Conservation (phyloP, 108 stramenopile genomes). For the Pseudonitzschia delicatissima region DNA sequence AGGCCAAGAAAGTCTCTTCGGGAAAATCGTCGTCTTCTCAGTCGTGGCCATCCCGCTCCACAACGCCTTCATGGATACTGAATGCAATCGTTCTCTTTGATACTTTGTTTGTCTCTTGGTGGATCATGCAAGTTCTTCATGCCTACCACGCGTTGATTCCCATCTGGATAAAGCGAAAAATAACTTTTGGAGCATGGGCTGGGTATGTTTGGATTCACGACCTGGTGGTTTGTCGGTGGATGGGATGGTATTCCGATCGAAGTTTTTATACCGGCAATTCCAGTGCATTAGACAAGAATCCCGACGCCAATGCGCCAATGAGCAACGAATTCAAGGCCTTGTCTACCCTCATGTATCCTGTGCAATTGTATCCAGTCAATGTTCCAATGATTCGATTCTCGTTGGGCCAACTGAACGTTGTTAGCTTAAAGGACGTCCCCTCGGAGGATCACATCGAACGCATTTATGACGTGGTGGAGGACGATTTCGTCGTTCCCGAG, state of each 20-base stretch:
- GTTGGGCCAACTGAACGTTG: conserved; percentile 65
- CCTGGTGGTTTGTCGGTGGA: not conserved
- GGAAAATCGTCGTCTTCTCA: not conserved
- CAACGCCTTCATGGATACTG: not conserved
- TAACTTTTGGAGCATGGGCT: not conserved
- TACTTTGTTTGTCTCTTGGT: not conserved
- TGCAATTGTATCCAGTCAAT: conserved; percentile 60
- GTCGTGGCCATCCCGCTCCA: conserved; percentile 3
- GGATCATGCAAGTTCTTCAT: not conserved
- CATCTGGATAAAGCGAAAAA: not conserved
- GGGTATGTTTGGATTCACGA: not conserved
- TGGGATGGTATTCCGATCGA: not conserved
- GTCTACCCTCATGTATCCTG: conserved; percentile 68
- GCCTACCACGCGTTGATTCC: not conserved
- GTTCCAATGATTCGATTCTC: conserved; percentile 63
- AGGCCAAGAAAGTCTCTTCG: not conserved
- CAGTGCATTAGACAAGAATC: not conserved
- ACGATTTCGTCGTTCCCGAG: conserved; percentile 15
- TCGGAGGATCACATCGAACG: not conserved
- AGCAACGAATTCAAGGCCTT: conserved; percentile 75
- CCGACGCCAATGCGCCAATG: not conserved
- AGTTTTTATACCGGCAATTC: not conserved
- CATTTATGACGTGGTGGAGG: not conserved
- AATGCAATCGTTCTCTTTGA: not conserved
- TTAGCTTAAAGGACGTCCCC: conserved; percentile 10